Percentiles rank a stretch among this genome's conserved stretches.
These are phyloP conservation scores for Trametes sanguinea DNA, from an alignment of 768 basidiomycete genomes.

Conservation along the genomic window DNA sequence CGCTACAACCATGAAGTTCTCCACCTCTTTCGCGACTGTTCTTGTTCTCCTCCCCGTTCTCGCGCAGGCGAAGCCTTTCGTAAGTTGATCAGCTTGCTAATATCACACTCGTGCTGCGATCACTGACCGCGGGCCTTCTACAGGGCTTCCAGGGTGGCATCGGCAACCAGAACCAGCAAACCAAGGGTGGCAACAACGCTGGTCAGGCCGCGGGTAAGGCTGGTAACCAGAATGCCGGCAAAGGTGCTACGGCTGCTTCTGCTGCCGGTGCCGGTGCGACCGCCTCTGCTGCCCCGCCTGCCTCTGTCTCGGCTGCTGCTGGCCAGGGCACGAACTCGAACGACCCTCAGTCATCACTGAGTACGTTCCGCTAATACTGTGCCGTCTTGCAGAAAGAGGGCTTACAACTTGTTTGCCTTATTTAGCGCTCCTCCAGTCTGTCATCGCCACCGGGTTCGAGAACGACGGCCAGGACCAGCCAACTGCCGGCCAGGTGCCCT, in stretches of 20 bases:
- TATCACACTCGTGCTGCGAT: background rate
- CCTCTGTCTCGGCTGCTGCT: constrained; percentile 2
- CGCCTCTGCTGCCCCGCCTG: constrained; percentile 8
- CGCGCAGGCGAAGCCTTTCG: constrained; percentile 32
- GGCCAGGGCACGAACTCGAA: background rate
- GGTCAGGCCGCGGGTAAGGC: background rate
- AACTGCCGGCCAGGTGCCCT: constrained; percentile 50
- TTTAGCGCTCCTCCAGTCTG: constrained; percentile 44
- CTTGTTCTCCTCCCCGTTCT: constrained; percentile 43
- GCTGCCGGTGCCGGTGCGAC: constrained; percentile 24
- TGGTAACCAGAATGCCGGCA: background rate
- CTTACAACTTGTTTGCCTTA: background rate
- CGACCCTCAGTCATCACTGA: constrained; percentile 50
- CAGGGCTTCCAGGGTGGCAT: constrained; percentile 4
- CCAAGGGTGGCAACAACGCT: constrained; percentile 12
- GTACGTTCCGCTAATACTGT: constrained; percentile 20
- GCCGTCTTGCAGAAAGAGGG: background rate
- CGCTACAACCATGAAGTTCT: constrained; percentile 52
- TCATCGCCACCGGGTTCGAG: constrained; percentile 56
- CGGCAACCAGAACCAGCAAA: constrained; percentile 1
- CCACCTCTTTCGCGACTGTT: constrained; percentile 41
- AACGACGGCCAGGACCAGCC: constrained; percentile 47
- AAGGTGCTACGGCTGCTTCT: constrained; percentile 10
- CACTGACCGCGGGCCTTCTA: background rate
- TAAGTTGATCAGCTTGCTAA: constrained; percentile 6